Evolutionary conservation across 2,329 filamentous ascomycete species (phyloP).

Genomic region (Pezicula neosporulosa): DNA sequence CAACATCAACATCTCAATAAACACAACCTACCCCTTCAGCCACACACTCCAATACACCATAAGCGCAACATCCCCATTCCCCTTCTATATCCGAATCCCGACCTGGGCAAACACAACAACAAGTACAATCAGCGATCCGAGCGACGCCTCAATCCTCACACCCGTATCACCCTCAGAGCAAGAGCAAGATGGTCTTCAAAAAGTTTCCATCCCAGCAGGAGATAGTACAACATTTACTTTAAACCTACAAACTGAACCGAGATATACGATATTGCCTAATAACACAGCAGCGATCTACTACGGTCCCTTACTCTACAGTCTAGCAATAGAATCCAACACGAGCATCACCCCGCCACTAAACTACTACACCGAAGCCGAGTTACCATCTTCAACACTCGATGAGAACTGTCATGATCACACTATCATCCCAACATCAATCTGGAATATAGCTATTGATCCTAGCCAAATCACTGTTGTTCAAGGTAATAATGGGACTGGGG

Average conservation of each 20-base stretch:
- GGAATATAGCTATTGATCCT: slow-evolving; percentile 27
- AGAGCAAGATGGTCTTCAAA: neutral
- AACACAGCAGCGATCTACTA: slow-evolving; percentile 38
- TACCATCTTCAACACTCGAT: neutral
- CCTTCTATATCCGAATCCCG: slow-evolving; percentile 17
- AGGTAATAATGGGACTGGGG: slow-evolving; percentile 15
- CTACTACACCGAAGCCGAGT: slow-evolving; percentile 15
- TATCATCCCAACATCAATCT: slow-evolving; percentile 26
- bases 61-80: slow-evolving; percentile 18
- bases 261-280: slow-evolving; percentile 19
- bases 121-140: neutral
- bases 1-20: slow-evolving; percentile 30
- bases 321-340: slow-evolving; percentile 25
- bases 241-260: slow-evolving; percentile 8
- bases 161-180: neutral
- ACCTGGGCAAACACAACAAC: slow-evolving; percentile 4
- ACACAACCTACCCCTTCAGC: slow-evolving; percentile 40
- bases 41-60: slow-evolving; percentile 21
- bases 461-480: slow-evolving; percentile 25
- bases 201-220: neutral
- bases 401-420: slow-evolving; percentile 27
- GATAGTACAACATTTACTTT: slow-evolving; percentile 4
- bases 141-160: neutral
- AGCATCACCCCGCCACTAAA: slow-evolving; percentile 8
- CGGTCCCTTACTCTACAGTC: slow-evolving; percentile 38